Percentiles rank a stretch among this genome's conserved stretches.
phyloP scores from a whole-genome alignment of 202 grass and related monocot species.

The Panicum virgatum region DNA sequence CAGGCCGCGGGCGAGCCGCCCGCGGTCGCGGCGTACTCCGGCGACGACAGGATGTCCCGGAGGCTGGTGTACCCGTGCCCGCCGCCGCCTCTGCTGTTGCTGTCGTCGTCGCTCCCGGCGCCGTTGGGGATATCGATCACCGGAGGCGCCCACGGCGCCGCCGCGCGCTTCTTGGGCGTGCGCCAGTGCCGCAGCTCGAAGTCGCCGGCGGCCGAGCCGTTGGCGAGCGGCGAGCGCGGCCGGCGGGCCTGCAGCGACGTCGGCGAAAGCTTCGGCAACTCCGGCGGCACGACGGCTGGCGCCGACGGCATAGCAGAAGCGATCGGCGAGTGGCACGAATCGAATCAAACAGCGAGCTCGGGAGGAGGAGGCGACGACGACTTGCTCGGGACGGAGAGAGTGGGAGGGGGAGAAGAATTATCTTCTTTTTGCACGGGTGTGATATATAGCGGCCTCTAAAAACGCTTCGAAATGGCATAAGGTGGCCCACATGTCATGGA shows the following conservation, averaged over 20 bases:
- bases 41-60: conserved; percentile 71
- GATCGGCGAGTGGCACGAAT: neutral
- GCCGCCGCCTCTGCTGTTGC: neutral
- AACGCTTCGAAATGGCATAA: neutral
- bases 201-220: conserved; percentile 44
- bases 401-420: neutral
- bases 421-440: conserved; percentile 16
- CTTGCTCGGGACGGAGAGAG: neutral
- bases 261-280: neutral
- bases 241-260: neutral
- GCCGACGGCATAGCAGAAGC: conserved; percentile 38
- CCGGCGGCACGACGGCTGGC: conserved; percentile 33
- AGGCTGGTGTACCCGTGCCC: conserved; percentile 73
- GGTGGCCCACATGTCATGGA: conserved; percentile 28
- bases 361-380: conserved; percentile 10
- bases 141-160: neutral
- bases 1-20: conserved; percentile 15
- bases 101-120: neutral
- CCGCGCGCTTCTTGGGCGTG: conserved; percentile 19
- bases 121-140: conserved; percentile 53
- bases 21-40: conserved; percentile 33
- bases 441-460: conserved; percentile 1
- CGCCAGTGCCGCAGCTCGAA: conserved; percentile 90
- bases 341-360: conserved; percentile 12
- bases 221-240: conserved; percentile 35